Evolutionary conservation across 345 rosid species (phyloP), one percentile per base, ranked within the genome.

Genomic region (Pugionium cornutum): DNA sequence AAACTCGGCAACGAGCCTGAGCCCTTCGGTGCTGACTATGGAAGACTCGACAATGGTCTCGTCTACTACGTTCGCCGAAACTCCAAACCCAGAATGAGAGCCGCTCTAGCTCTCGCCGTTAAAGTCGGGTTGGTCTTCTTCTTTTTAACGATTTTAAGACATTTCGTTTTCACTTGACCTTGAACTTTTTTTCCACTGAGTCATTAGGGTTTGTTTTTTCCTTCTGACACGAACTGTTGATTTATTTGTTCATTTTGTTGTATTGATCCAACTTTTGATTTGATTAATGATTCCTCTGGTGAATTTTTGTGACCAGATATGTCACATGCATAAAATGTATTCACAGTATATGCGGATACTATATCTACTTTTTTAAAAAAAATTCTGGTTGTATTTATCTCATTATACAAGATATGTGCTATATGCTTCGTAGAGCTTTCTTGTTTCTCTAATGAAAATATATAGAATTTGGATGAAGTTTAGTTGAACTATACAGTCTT

Each of bases 61-160:
- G 56, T 61, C 63, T 91, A 91, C 81, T 88, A 91, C 65, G 96
- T 88, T 57, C 91, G 96, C 39, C 76, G 86, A 58, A 91, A 91
- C 62, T 79, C 91, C 60, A 91, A 88, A 76, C 98, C 98, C 27
- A 82, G 76, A 66, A 88, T 88, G 89, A 81, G 98, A 71, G 96
- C 96, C 59, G 88, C 94, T 58, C 88, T 91, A 26, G 83, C 98
- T 53, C 96, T 91, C 45, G 96, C 88, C 63, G 83, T 88, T 66
- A 86, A 82, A 81, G 91, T 75, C 70, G 97, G 97, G 96, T 91
- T 74, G 4, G 30, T 46, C 46, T 58, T 71, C 64, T 42, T 40
- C 50, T 47, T 34, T 10, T 41, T 30, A 9, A 3, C 39, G 51
- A 62, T 53, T 46, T 47, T 51, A 42, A 33, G 2, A 47, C 52